These are phyloP conservation scores for Sugiyamaella novakii DNA, from an alignment of 1,139 yeast species.

Conservation along the genomic window DNA sequence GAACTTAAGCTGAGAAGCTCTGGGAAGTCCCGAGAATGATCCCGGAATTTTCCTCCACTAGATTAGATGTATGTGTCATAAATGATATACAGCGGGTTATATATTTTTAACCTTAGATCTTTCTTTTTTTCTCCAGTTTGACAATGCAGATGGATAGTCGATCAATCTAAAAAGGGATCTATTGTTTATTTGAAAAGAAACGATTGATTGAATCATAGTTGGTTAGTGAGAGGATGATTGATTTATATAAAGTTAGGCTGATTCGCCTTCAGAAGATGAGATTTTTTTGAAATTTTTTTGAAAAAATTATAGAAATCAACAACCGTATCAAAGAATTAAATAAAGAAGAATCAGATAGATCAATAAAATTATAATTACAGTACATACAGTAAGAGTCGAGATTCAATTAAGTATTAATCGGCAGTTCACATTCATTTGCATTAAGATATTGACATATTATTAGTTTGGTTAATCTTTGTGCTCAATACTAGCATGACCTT, in stretches of 20 bases:
- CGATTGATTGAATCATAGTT: neutral
- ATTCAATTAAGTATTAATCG: no score
- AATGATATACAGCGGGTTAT: slow-evolving; percentile 2
- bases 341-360: no score
- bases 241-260: slow-evolving; percentile 6
- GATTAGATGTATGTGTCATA: slow-evolving; percentile 7
- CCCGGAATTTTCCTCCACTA: no score
- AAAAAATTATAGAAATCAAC: no score
- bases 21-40: no score
- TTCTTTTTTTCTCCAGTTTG: slow-evolving; percentile 6
- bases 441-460: no score
- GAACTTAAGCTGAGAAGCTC: no score
- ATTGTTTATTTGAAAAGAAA: slow-evolving; percentile 10
- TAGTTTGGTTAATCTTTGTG: no score
- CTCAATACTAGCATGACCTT: slow-evolving; percentile 2
- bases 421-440: no score
- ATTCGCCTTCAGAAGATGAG: neutral
- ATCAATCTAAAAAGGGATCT: slow-evolving; percentile 9
- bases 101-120: neutral
- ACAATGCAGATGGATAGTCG: slow-evolving; percentile 10
- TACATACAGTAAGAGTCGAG: no score
- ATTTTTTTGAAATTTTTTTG: neutral
- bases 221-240: neutral
- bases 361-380: no score
- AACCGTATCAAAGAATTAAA: no score